Base-by-base conservation (phyloP, 352 stramenopile species). In the Blastocystis sp. region DNA sequence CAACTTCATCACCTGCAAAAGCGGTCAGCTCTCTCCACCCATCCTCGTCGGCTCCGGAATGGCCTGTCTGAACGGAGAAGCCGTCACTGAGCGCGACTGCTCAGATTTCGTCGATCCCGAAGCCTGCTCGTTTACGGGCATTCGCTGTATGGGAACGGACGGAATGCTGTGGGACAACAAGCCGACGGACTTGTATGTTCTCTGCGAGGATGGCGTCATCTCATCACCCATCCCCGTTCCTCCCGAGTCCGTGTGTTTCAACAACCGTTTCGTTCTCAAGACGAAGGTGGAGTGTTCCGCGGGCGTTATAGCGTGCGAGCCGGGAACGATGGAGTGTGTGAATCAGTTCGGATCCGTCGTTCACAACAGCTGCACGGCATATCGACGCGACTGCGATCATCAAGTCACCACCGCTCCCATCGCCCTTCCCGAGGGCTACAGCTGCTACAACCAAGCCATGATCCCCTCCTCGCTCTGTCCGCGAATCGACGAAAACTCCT, bases 261-360 rank as follows among this genome's bases (percentile, higher is more conserved):
- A 79, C 27, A 34, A 56, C 27, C 38, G 38, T 8, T 79, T 79
- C 46, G 38, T 79, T 14, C 69, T 36, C 8, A 44, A 79, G 7
- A 21, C 29, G 16, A 4, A 27, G 1, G 46, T 79, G 2, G 11
- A 64, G 6, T 79, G 69, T 38, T 24, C 61, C 27, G 38, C 69
- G 2, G 46, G 14, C 18, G 46, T 79, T 27, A 40, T 61, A 29
- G 46, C 3, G 18, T 79, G 69, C 53, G 16, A 46, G 21, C 0
- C 11, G 2, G 16, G 11, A n/a, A 3, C 32, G 4, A 48, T 51
- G 1, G 16, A 61, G 29, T 85, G 75, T 59, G 53, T 65, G 6
- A 85, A 75, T 53, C 24, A 48, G 18, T 72, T 73, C 36, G 61
- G 75, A 51, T 63, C 75, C 36, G n/a, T 75, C 0, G 61, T 85